A percentile compares a stretch with the other conserved stretches of the same genome.
phyloP scores from a whole-genome alignment of 306 rosid species.

The Cicer pinnatifidum region DNA sequence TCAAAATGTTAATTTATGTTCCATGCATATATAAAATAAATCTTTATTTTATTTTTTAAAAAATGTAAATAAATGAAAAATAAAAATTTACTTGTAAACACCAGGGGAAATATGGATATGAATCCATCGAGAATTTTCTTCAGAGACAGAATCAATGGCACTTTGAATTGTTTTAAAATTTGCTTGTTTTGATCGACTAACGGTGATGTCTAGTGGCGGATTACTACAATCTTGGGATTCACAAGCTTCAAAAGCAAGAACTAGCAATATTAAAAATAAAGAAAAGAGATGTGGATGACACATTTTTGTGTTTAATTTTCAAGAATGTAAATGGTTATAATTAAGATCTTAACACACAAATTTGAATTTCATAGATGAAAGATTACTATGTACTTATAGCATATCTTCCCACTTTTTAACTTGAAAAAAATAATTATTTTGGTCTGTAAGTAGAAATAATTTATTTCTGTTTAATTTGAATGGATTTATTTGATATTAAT shows the following conservation, averaged over 20 bases:
- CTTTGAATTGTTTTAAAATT: slow-evolving; percentile 47
- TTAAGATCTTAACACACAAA: background rate
- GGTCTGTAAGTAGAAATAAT: background rate
- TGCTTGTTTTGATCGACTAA: slow-evolving; percentile 9
- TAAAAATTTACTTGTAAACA: background rate
- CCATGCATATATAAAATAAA: too few relatives aligned
- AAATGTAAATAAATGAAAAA: too few relatives aligned
- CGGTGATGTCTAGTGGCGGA: slow-evolving; percentile 10
- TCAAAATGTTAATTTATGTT: too few relatives aligned
- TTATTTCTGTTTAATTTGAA: background rate
- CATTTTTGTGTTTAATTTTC: slow-evolving; percentile 10
- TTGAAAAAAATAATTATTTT: too few relatives aligned
- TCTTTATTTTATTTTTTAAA: too few relatives aligned
- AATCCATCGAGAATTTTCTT: slow-evolving; percentile 41
- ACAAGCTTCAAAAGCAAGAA: background rate
- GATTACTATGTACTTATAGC: background rate
- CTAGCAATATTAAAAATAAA: background rate
- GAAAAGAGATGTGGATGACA: background rate
- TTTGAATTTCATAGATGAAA: background rate
- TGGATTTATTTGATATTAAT: background rate
- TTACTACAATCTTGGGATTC: slow-evolving; percentile 30
- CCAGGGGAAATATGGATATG: slow-evolving; percentile 42
- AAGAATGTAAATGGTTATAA: background rate
- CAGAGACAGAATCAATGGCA: slow-evolving; percentile 39
- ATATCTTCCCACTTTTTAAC: too few relatives aligned